These are phyloP conservation scores for Chytridiales sp. DNA, from an alignment of 371 early-diverging fungal species.

Conservation along the genomic window DNA sequence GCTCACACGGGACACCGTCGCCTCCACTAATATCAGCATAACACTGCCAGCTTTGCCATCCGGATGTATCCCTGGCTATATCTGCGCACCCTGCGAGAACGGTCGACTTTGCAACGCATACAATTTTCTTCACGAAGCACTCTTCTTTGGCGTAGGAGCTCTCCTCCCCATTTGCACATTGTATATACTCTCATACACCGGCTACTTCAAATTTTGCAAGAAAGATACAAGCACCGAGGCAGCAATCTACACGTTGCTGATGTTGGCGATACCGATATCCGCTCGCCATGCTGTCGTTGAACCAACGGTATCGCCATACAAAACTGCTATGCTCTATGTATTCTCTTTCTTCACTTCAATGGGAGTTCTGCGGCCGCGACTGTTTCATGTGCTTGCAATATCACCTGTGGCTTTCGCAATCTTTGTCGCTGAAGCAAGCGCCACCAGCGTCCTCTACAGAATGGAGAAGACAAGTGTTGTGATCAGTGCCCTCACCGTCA, in stretches of 20 bases:
- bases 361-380: slow-evolving; percentile 37
- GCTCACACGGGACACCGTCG: slow-evolving; percentile 8
- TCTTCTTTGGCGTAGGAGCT: slow-evolving; percentile 15
- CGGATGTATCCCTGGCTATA: slow-evolving; percentile 9
- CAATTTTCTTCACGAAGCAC: not conserved
- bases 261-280: slow-evolving; percentile 24
- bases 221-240: slow-evolving; percentile 26
- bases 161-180: slow-evolving; percentile 17
- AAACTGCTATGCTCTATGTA: slow-evolving; percentile 35
- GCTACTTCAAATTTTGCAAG: slow-evolving; percentile 5
- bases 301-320: slow-evolving; percentile 13
- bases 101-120: slow-evolving; percentile 12
- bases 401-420: slow-evolving; percentile 28
- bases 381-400: slow-evolving; percentile 23
- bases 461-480: slow-evolving; percentile 1
- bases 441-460: not conserved
- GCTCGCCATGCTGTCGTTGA: slow-evolving; percentile 19
- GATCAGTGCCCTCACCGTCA: slow-evolving; percentile 24
- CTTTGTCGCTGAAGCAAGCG: not conserved
- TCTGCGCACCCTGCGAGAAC: not conserved
- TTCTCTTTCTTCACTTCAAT: slow-evolving; percentile 27
- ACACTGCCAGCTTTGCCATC: not conserved
- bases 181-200: slow-evolving; percentile 1
- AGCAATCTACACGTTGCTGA: slow-evolving; percentile 15
- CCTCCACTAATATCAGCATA: not conserved